Conservation (phyloP, 352 stramenopile genomes). For the Phytophthora meadii region DNA sequence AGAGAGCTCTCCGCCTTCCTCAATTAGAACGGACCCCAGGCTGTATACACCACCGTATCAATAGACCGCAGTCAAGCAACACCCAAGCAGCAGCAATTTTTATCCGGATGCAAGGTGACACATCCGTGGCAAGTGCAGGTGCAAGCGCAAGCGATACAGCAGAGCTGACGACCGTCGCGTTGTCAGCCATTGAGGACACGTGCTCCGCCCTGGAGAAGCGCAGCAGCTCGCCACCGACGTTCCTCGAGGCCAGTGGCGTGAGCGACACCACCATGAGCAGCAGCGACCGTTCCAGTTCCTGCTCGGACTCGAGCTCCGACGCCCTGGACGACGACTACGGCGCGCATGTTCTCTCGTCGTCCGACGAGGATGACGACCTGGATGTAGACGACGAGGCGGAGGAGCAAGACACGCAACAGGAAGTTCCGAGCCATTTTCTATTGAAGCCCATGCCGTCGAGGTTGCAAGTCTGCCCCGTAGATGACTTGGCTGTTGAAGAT, state of each 20-base stretch:
- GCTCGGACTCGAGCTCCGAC: conserved; percentile 39
- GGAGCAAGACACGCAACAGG: conserved; percentile 30
- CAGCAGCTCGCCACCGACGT: conserved; percentile 7
- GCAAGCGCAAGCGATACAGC: conserved; percentile 29
- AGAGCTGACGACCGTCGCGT: conserved; percentile 14
- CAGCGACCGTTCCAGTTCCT: conserved; percentile 43
- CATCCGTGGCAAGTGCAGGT: conserved; percentile 27
- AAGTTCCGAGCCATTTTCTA: conserved; percentile 40
- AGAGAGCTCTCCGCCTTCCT: conserved; percentile 1
- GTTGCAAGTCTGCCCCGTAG: conserved; percentile 74
- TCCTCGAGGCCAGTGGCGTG: conserved; percentile 37
- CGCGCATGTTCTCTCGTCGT: conserved; percentile 41
- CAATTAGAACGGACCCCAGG: background rate
- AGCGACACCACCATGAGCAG: conserved; percentile 55
- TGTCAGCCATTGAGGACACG: conserved; percentile 34
- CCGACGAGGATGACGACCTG: conserved; percentile 45
- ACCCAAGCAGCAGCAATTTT: background rate
- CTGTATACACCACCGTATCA: background rate
- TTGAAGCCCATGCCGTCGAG: conserved; percentile 79
- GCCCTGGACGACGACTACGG: conserved; percentile 49
- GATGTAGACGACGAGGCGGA: conserved; percentile 10
- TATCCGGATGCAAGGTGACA: conserved; percentile 25
- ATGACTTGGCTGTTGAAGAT: conserved; percentile 80
- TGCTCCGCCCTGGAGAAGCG: conserved; percentile 11
- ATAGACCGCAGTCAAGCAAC: background rate